phyloP scores from a whole-genome alignment of 1,284 basidiomycete genomes.

The Trichosporon sp. region DNA sequence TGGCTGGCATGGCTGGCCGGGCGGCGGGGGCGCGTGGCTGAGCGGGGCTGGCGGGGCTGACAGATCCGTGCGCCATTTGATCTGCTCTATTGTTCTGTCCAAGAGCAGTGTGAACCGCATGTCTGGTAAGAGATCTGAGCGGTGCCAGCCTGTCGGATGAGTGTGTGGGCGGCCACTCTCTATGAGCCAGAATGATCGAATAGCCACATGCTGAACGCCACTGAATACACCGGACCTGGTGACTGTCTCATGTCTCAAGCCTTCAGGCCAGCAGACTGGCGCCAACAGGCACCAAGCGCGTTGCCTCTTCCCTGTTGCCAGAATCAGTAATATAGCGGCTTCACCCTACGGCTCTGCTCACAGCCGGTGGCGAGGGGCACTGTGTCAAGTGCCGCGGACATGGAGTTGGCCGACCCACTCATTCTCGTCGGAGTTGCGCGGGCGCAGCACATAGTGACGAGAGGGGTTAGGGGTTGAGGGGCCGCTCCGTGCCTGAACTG shows the following conservation, averaged over 20 bases:
- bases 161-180: too few relatives aligned
- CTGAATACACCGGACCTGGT: neutral
- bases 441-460: neutral
- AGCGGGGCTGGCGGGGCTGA: too few relatives aligned
- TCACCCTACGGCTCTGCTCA: neutral
- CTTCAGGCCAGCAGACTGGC: too few relatives aligned
- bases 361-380: neutral
- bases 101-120: too few relatives aligned
- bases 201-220: neutral
- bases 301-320: neutral
- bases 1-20: too few relatives aligned
- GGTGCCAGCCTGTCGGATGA: neutral
- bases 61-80: neutral
- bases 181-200: neutral
- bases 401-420: neutral
- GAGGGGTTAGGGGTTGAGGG: neutral
- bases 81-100: neutral
- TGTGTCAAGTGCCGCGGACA: neutral
- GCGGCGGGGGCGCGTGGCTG: too few relatives aligned
- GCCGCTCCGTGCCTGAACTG: neutral
- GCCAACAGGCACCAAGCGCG: too few relatives aligned
- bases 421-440: neutral
- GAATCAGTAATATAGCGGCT: neutral
- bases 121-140: neutral
- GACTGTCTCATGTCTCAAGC: neutral